These are phyloP conservation scores for Themeda triandra DNA, from an alignment of 176 grass and related monocot genomes.

Conservation along the genomic window DNA sequence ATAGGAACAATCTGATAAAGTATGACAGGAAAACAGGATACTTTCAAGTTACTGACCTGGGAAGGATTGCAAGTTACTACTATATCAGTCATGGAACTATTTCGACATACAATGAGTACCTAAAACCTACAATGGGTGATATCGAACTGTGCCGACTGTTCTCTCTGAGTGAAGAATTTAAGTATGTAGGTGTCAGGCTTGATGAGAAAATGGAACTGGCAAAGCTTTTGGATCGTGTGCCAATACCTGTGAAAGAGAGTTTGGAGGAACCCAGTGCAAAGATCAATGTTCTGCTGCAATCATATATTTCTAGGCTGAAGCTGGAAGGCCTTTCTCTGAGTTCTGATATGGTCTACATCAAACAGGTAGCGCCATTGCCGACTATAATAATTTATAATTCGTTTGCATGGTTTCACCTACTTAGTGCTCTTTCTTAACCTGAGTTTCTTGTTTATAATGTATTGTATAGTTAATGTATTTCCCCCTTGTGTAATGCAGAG, in stretches of 20 bases:
- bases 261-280: constrained; percentile 97
- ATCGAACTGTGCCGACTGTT: constrained; percentile 88
- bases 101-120: constrained; percentile 87
- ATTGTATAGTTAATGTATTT: constrained; percentile 33
- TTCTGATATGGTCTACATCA: constrained; percentile 94
- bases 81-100: constrained; percentile 95
- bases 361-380: constrained; percentile 51
- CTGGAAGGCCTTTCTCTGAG: constrained; percentile 86
- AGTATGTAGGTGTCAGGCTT: constrained; percentile 84
- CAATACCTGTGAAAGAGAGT: constrained; percentile 98
- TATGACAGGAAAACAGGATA: constrained; percentile 98
- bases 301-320: constrained; percentile 88
- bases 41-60: constrained; percentile 88
- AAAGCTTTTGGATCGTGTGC: constrained; percentile 89
- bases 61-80: constrained; percentile 94
- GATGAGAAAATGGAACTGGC: constrained; percentile 98
- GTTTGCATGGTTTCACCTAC: neutral
- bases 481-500: constrained; percentile 53
- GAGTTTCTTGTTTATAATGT: constrained; percentile 20
- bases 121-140: constrained; percentile 97
- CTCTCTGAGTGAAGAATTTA: constrained; percentile 96
- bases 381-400: neutral
- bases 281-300: constrained; percentile 95
- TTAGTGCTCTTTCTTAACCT: neutral
- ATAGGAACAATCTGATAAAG: constrained; percentile 92